Conservation (phyloP, 176 grass and related monocot species). For the Oryza longistaminata region DNA sequence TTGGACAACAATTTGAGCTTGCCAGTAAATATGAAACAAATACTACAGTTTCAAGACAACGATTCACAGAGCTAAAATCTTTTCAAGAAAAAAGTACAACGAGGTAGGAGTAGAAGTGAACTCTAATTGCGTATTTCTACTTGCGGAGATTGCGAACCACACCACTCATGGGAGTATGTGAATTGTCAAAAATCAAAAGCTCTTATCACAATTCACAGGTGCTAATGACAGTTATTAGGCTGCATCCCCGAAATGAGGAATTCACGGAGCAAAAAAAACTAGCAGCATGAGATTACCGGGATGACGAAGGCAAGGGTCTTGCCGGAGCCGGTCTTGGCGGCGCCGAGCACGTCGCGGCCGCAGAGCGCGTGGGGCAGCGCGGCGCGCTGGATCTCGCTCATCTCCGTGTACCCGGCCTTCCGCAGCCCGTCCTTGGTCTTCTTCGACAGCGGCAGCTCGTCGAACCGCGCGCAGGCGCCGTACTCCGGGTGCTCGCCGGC, state of each 20-base stretch:
- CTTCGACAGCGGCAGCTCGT: slow-evolving; percentile 71
- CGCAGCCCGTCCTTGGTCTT: slow-evolving; percentile 68
- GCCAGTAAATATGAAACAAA: slow-evolving; percentile 11
- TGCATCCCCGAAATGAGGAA: neutral
- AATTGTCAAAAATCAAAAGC: neutral
- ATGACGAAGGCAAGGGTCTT: slow-evolving; percentile 93
- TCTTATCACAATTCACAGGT: neutral
- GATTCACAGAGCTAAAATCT: slow-evolving; percentile 10
- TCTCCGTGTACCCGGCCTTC: slow-evolving; percentile 56
- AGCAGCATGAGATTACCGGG: slow-evolving; percentile 47
- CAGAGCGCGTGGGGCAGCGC: slow-evolving; percentile 83
- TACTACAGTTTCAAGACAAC: neutral
- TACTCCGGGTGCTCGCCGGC: slow-evolving; percentile 54
- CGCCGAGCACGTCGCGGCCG: slow-evolving; percentile 81
- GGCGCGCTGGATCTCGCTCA: slow-evolving; percentile 93
- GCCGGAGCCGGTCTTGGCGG: slow-evolving; percentile 87
- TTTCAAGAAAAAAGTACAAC: neutral
- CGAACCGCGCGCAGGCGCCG: slow-evolving; percentile 62
- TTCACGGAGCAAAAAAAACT: slow-evolving; percentile 10
- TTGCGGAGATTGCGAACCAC: too few relatives aligned
- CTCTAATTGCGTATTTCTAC: neutral
- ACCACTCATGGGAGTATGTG: too few relatives aligned
- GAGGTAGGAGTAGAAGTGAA: too few relatives aligned
- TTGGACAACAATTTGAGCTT: slow-evolving; percentile 10
- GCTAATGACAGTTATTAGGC: neutral